Base-by-base conservation (phyloP, 257 asterid species). In the Solanum commersonii region DNA sequence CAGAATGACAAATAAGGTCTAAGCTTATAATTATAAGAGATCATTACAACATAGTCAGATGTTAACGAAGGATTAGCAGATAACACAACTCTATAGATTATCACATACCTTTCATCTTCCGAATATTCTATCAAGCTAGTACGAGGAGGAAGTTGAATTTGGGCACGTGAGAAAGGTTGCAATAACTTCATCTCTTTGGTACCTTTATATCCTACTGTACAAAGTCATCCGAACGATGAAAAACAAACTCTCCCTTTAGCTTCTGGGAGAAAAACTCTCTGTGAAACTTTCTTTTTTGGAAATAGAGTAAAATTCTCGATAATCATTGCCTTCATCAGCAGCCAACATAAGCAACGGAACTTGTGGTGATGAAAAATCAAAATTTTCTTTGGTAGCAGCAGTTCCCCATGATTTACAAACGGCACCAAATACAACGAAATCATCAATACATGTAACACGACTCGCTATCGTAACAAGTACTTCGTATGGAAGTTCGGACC, bases 21-120 rank as follows among this genome's bases (percentile, higher is more conserved):
- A 46, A 14, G 1, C 22, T 49, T 14, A 14, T 0, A 49, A 5
- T 14, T 0, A 49, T 49, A 49, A 49, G 0, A 2, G 1, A 49
- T 14, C 59, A 49, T 49, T 49, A 49, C 59, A 49, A 49, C 22
- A 49, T 49, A 49, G 2, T 49, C 59, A 1, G 59, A 49, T 49
- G 59, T 49, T 14, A 49, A 49, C 0, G 59, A 49, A 14, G 59
- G 59, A 49, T 49, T 49, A 49, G 59, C 59, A 49, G 22, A 49
- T 49, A 46, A 46, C 59, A 46, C 20, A 14, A 46, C 20, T 46
- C 20, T 46, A 46, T 46, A 5, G 59, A 49, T 49, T 5, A 14
- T 15, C 59, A 49, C 59, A 46, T 14, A 46, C 1, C 0, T 46
- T 46, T 46, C 52, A 44, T 44, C 52, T 12, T 44, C 52, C 16